These are phyloP conservation scores for Rusavskia elegans DNA, from an alignment of 495 filamentous ascomycete genomes.

Conservation along the genomic window DNA sequence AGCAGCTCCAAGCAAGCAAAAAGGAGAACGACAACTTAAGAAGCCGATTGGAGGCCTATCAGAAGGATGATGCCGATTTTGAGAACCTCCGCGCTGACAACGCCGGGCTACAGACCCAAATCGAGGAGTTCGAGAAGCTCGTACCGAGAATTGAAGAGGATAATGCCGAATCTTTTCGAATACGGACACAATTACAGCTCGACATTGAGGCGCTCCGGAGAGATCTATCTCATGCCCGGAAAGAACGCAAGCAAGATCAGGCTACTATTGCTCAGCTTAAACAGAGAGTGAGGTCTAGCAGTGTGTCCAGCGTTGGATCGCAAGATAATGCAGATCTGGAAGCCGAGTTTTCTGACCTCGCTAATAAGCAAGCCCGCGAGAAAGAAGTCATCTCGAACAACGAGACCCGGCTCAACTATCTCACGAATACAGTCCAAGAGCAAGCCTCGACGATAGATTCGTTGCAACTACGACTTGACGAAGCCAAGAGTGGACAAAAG, in stretches of 20 bases:
- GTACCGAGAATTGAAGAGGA: constrained; percentile 46
- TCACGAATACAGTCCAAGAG: neutral
- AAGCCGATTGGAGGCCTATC: constrained; percentile 39
- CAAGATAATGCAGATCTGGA: constrained; percentile 5
- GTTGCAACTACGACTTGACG: constrained; percentile 7
- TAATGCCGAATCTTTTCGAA: constrained; percentile 39
- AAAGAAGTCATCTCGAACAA: constrained; percentile 1
- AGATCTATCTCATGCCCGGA: constrained; percentile 6
- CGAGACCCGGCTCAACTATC: constrained; percentile 7
- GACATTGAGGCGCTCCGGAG: constrained; percentile 38
- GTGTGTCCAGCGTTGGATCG: neutral
- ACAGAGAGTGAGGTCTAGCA: constrained; percentile 4
- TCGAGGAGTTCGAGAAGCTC: constrained; percentile 42
- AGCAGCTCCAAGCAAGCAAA: constrained; percentile 59
- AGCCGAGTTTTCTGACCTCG: constrained; percentile 5
- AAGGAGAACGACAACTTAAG: constrained; percentile 52
- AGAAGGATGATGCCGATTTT: constrained; percentile 39
- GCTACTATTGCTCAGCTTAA: constrained; percentile 10
- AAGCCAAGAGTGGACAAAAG: constrained; percentile 1
- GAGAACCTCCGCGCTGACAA: constrained; percentile 17
- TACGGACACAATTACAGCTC: constrained; percentile 39
- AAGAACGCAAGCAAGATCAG: constrained; percentile 36
- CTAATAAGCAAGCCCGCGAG: constrained; percentile 7
- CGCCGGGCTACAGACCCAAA: constrained; percentile 26
- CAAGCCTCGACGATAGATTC: neutral